A percentile compares a stretch with the other conserved stretches of the same genome.
These are phyloP conservation scores for Candida tammaniensis DNA, from an alignment of 805 yeast genomes.

Conservation along the genomic window DNA sequence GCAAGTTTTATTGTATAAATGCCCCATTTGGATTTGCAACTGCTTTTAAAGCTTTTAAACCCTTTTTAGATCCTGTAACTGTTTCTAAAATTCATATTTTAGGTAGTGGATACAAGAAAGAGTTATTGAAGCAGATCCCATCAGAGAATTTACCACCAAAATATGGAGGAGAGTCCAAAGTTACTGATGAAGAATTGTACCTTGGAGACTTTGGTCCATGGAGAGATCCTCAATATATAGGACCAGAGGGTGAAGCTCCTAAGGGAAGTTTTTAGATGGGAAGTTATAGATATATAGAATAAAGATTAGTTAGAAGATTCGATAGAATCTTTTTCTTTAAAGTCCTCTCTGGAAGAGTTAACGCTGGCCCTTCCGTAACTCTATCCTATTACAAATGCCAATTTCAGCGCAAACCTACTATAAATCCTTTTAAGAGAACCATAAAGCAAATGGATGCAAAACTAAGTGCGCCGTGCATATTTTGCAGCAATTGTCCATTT, in stretches of 20 bases:
- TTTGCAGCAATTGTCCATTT: too few species aligned
- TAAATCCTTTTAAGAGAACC: too few species aligned
- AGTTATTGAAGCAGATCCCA: slow-evolving; percentile 88
- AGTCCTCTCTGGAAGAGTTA: too few species aligned
- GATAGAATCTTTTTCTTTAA: too few species aligned
- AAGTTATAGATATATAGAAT: too few species aligned
- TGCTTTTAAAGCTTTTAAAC: slow-evolving; percentile 87
- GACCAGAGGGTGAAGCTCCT: slow-evolving; percentile 96
- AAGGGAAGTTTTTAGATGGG: slow-evolving; percentile 19
- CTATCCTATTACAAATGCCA: too few species aligned
- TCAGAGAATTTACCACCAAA: slow-evolving; percentile 86
- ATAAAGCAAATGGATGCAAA: too few species aligned
- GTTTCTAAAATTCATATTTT: slow-evolving; percentile 90
- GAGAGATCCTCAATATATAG: slow-evolving; percentile 86
- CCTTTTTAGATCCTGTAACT: slow-evolving; percentile 95
- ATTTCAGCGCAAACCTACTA: too few species aligned
- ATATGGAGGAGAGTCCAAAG: slow-evolving; percentile 81
- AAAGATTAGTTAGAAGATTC: too few species aligned
- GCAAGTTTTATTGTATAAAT: slow-evolving; percentile 90
- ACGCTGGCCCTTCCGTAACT: too few species aligned
- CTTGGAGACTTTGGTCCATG: slow-evolving; percentile 95
- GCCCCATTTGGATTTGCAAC: slow-evolving; percentile 98
- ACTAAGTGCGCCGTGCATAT: too few species aligned
- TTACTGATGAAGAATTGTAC: slow-evolving; percentile 75
- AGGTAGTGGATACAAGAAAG: slow-evolving; percentile 75